Base-by-base conservation (phyloP, 2,329 filamentous ascomycete genomes). In the Hawksworthiomyces lignivorus region DNA sequence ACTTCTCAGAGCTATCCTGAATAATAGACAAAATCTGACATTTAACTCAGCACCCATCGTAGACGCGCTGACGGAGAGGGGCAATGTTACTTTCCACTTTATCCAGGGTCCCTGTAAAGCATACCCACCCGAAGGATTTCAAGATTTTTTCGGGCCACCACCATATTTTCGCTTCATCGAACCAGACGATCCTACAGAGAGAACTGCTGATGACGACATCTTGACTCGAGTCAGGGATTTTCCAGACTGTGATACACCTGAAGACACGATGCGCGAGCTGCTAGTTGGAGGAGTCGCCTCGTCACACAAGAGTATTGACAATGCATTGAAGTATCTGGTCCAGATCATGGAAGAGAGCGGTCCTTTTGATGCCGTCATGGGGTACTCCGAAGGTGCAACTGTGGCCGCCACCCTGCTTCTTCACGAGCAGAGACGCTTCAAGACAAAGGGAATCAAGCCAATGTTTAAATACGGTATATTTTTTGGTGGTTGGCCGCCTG, bases 331-430 rank as follows among this genome's bases (percentile, higher is more conserved):
- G 41, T 66, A 59, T 35, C 54, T 72, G 2, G 57, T 66, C 48
- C 52, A 64, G 7, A 62, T 68, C 6, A 59, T 76, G 47, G 63
- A 72, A 12, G 60, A 67, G 20, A 54, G 62, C 3, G 63, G 63
- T 1, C 62, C 63, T 4, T 64, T 74, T 43, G 67, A 72, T 44
- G 75, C 70, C 3, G 69, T 80, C 33, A 63, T 80, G 17, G 75
- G 76, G 1, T 80, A 79, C 49, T 78, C 73, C 0, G 75, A 80
- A 52, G 76, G 76, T 4, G 73, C 75, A 1, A 70, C 69, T 0
- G 65, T 74, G 12, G 75, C 74, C 1, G 68, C 68, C 1, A 73
- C 68, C 1, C 52, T 73, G 9, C 59, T 77, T 8, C 56, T 77
- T 4, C 67, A 74, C 38, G 72, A 76, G 50, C 58, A 64, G 40